Conservation (phyloP, 2,329 filamentous ascomycete genomes). For the Celoporthe dispersa region DNA sequence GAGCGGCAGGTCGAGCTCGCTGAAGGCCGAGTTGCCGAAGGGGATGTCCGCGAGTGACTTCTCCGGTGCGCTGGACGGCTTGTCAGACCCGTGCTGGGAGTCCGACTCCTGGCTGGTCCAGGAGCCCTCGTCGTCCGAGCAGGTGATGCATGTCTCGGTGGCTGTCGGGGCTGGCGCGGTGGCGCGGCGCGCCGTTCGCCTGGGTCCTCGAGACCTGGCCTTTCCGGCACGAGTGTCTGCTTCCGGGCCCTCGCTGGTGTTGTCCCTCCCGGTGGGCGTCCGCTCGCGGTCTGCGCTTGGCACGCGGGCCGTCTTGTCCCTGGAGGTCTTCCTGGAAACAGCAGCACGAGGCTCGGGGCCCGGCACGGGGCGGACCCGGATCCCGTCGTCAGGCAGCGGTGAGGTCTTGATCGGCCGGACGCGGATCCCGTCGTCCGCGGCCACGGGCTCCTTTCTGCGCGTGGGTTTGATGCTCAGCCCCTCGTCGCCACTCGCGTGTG, state of each 20-base stretch:
- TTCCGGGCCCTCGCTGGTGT: constrained; percentile 43
- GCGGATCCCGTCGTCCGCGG: constrained; percentile 42
- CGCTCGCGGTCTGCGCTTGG: constrained; percentile 34
- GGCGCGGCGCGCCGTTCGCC: constrained; percentile 16
- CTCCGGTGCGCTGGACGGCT: constrained; percentile 48
- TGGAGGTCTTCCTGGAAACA: constrained; percentile 38
- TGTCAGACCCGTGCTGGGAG: constrained; percentile 37
- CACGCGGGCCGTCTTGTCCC: constrained; percentile 31
- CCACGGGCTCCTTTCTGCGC: constrained; percentile 35
- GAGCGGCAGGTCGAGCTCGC: constrained; percentile 62
- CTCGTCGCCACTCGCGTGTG: constrained; percentile 36
- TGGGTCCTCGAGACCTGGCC: constrained; percentile 23
- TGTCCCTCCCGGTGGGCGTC: constrained; percentile 35
- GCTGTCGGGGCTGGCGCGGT: constrained; percentile 26
- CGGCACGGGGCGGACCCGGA: constrained; percentile 38
- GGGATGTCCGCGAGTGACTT: constrained; percentile 66
- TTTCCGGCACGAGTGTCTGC: constrained; percentile 37
- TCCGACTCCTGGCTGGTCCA: constrained; percentile 36
- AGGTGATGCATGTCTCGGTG: constrained; percentile 37
- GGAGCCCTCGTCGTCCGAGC: constrained; percentile 39
- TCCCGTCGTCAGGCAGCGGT: constrained; percentile 42
- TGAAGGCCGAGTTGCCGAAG: constrained; percentile 69
- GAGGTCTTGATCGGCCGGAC: constrained; percentile 35
- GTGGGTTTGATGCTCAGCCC: constrained; percentile 47
- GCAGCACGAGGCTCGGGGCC: constrained; percentile 37